Base-by-base conservation (phyloP, 225 moss, liverwort and hornwort species). In the Marchantia polymorpha region DNA sequence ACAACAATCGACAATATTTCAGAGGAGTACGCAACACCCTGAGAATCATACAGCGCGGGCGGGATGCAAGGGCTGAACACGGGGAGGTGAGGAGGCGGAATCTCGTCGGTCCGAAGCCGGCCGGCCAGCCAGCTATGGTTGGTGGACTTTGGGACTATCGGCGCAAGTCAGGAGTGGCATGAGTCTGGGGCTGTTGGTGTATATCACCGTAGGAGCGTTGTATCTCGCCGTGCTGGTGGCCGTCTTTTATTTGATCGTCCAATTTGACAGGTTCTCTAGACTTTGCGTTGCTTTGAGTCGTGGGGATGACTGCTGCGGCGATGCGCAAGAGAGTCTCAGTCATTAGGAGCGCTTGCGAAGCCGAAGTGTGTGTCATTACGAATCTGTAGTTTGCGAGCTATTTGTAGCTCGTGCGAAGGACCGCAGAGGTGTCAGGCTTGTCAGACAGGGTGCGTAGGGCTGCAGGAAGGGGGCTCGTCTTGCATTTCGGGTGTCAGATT, bases 251-350 rank as follows among this genome's bases (percentile, higher is more conserved):
- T 12, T 13, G 54, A 1, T 30, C 15, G 29, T 73, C 26, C 52
- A 53, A 27, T 23, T 73, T 25, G 53, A 55, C 52, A 73, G 50
- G n/a, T 23, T 23, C 25, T 51, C 72, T 12, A 7, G 39, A 2
- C 47, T 70, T 26, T 29, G 73, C 29, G 22, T 26, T 23, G 73
- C 26, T 6, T 55, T 53, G 27, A 15, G 6, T 55, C 12, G 29
- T 74, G 73, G 73, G 22, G 54, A 74, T 74, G 73, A 29, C 53
- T 26, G 55, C 51, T 23, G 54, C 12, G 54, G 54, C 27, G 53
- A 54, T 53, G 54, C 53, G 26, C 7, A 16, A 20, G 9, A 50
- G 53, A 27, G 51, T 73, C 23, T 15, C 26, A 67, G 67, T 67
- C 4, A 27, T 13, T 67, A 67, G 67, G 73, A 52, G 25, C 23